Base-by-base conservation (phyloP, 2,329 filamentous ascomycete genomes). In the Scopulariopsis brevicaulis region DNA sequence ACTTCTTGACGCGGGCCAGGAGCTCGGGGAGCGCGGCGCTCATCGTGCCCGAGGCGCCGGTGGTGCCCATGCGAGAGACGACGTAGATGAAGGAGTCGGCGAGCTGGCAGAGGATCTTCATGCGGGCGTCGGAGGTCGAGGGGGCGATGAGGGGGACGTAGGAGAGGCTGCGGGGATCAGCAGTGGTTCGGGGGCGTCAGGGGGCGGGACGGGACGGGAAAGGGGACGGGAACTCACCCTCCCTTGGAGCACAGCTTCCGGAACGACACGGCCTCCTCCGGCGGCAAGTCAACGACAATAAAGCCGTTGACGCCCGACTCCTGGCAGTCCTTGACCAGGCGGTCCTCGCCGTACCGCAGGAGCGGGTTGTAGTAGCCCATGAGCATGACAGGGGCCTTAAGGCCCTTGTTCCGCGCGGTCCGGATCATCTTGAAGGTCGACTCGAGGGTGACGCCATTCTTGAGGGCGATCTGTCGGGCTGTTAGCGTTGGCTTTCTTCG, bases 311-410 rank as follows among this genome's bases (percentile, higher is more conserved):
- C 84, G 28, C 92, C 90, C 2, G 90, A 88, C 58, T 84, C 83
- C 69, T 87, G 86, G 71, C 90, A 90, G 71, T 97, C 92, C 65
- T 84, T 80, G 58, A 99, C 77, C 72, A 97, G 84, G 60, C 81
- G 82, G 74, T 96, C 91, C 75, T 99, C 94, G 57, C 94, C 94
- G 70, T 97, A 99, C 67, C 87, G 90, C 61, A 97, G 78, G 61
- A 97, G 79, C 1, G 94, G 94, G 77, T 99, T 99, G 76, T 96
- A 99, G 81, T 99, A 99, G 66, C 94, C 94, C 94, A 99, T 99
- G 63, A 99, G 82, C 68, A 99, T 75, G 50, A 99, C 83, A 0
- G 94, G 94, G 1, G 87, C 84, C 66, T 81, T 86, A 58, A 97
- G 77, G 50, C 94, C 94, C 61, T 80, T 81, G 64, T 81, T 79